phyloP scores from a whole-genome alignment of 345 rosid species.

The Rhizophora mangle region DNA sequence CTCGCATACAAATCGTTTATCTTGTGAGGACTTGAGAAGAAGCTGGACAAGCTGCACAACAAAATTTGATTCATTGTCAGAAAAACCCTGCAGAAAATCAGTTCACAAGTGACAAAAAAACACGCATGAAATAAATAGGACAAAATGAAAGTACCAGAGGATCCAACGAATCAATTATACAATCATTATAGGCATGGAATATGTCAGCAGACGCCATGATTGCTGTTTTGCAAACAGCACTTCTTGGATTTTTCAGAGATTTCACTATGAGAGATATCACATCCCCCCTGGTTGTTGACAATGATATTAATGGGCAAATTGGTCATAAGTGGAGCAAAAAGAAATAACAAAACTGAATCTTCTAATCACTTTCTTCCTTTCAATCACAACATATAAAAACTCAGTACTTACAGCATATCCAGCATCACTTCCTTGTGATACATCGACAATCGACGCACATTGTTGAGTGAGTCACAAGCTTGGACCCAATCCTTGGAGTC shows the following conservation, averaged over 20 bases:
- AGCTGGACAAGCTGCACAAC: conserved; percentile 77
- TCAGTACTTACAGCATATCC: conserved; percentile 60
- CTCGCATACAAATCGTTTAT: conserved; percentile 91
- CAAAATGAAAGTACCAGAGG: conserved; percentile 51
- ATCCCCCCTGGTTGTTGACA: conserved; percentile 50
- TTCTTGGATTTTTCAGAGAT: conserved; percentile 93
- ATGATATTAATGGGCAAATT: conserved; percentile 7
- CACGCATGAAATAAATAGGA: background rate
- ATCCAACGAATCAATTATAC: conserved; percentile 66
- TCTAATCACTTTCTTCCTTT: background rate
- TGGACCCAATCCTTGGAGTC: conserved; percentile 1
- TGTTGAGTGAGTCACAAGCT: conserved; percentile 79
- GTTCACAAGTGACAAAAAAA: background rate
- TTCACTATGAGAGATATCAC: conserved; percentile 74
- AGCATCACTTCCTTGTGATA: conserved; percentile 69
- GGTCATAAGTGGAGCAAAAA: background rate
- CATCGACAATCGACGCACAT: conserved; percentile 68
- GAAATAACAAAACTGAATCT: background rate
- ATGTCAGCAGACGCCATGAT: conserved; percentile 87
- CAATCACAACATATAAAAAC: conserved; percentile 7
- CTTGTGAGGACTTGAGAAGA: conserved; percentile 93
- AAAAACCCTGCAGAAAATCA: conserved; percentile 1
- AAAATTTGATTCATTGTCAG: conserved; percentile 10
- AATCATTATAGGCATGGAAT: conserved; percentile 63
- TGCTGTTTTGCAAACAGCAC: conserved; percentile 95